A percentile compares a stretch with the other conserved stretches of the same genome.
Evolutionary conservation across 495 filamentous ascomycete species (phyloP).

Genomic region (Thermothielavioides terrestris): DNA sequence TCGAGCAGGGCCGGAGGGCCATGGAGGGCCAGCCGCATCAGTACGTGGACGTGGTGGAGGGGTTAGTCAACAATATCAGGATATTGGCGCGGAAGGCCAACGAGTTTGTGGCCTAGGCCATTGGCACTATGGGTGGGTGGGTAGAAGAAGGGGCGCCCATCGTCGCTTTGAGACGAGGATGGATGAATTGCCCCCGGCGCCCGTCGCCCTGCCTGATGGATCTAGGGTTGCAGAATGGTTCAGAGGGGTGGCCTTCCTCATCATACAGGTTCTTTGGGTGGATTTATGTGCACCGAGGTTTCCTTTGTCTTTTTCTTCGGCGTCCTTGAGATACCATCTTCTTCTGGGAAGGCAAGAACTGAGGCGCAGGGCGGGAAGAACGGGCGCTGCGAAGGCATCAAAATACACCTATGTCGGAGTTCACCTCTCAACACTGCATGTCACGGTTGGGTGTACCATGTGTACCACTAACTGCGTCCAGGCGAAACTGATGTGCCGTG

Average conservation of each 20-base stretch:
- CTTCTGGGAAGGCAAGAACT: slow-evolving; percentile 3
- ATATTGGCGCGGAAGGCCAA: slow-evolving; percentile 47
- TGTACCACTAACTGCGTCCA: too few relatives aligned
- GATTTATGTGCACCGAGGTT: neutral
- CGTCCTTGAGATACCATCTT: slow-evolving; percentile 9
- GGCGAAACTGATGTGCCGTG: too few relatives aligned
- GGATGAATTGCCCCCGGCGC: neutral
- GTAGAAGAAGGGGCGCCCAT: neutral
- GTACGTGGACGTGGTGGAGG: slow-evolving; percentile 68
- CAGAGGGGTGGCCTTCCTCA: neutral
- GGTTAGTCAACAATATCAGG: slow-evolving; percentile 76
- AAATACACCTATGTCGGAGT: slow-evolving; percentile 3
- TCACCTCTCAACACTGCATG: too few relatives aligned
- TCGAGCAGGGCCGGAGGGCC: slow-evolving; percentile 59
- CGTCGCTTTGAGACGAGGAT: too few relatives aligned
- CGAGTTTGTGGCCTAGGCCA: slow-evolving; percentile 6
- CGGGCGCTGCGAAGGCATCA: slow-evolving; percentile 1
- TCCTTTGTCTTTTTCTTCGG: slow-evolving; percentile 1
- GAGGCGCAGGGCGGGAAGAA: slow-evolving; percentile 2
- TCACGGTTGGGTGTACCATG: too few relatives aligned
- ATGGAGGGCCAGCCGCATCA: slow-evolving; percentile 50
- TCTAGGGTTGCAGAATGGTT: neutral
- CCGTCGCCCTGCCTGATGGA: neutral
- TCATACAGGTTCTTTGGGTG: too few relatives aligned
- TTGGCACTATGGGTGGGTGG: neutral